A percentile compares a stretch with the other conserved stretches of the same genome.
These are phyloP conservation scores for Daedaleopsis sinensis DNA, from an alignment of 768 basidiomycete genomes.

Conservation along the genomic window DNA sequence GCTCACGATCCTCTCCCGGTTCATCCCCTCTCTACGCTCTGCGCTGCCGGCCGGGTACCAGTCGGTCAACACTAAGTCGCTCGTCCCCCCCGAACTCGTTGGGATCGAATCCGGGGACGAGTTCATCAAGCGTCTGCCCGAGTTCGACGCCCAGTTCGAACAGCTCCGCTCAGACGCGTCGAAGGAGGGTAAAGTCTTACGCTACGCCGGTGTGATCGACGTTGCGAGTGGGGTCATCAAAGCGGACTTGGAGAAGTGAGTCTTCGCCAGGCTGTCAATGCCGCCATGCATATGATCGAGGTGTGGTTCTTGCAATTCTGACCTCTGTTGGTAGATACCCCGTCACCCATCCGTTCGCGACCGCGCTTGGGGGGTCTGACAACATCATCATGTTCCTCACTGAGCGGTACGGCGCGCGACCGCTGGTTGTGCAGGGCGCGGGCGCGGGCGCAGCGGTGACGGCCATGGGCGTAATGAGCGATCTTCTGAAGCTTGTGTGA, in stretches of 20 bases:
- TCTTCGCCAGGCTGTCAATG: conserved; percentile 11
- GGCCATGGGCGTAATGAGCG: conserved; percentile 95
- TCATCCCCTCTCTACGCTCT: conserved; percentile 56
- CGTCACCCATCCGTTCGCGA: conserved; percentile 89
- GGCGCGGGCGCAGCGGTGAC: conserved; percentile 99
- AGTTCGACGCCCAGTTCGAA: conserved; percentile 81
- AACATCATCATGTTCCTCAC: conserved; percentile 99
- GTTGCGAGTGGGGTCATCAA: conserved; percentile 70
- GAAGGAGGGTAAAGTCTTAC: conserved; percentile 78
- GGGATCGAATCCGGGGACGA: conserved; percentile 74
- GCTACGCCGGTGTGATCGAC: conserved; percentile 96
- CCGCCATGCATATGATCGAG: not conserved
- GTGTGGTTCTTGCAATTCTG: not conserved
- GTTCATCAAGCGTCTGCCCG: conserved; percentile 78
- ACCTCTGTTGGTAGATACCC: conserved; percentile 64
- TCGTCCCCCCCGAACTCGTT: conserved; percentile 79
- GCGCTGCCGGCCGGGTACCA: conserved; percentile 75
- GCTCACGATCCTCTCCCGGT: conserved; percentile 91
- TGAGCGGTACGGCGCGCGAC: conserved; percentile 83
- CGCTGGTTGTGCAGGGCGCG: conserved; percentile 92
- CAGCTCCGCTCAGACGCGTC: conserved; percentile 77
- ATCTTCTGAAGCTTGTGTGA: conserved; percentile 63
- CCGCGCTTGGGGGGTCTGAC: conserved; percentile 93
- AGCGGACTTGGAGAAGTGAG: conserved; percentile 89
- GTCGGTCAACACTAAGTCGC: conserved; percentile 80